A percentile compares a stretch with the other conserved stretches of the same genome.
phyloP scores from a whole-genome alignment of 768 basidiomycete genomes.

The Kwoniella sp. region DNA sequence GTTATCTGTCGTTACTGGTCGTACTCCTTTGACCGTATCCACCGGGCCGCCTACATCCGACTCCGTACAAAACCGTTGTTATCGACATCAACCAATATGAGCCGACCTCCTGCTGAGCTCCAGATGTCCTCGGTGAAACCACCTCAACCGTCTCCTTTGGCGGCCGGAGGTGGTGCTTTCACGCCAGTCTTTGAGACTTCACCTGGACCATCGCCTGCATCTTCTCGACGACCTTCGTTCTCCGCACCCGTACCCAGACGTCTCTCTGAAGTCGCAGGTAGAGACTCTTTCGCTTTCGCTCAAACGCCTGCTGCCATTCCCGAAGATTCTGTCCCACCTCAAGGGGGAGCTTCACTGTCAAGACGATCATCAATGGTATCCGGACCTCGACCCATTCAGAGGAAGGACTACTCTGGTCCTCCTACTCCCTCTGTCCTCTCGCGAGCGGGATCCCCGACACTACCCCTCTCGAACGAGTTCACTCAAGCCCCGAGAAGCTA shows the following conservation, averaged over 20 bases:
- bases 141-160: slow-evolving; percentile 11
- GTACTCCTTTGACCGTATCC: not conserved
- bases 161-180: slow-evolving; percentile 5
- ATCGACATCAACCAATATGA: not conserved
- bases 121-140: slow-evolving; percentile 24
- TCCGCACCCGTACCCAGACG: slow-evolving; percentile 15
- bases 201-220: slow-evolving; percentile 17
- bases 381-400: slow-evolving; percentile 39
- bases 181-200: slow-evolving; percentile 28
- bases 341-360: slow-evolving; percentile 21
- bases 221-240: slow-evolving; percentile 22
- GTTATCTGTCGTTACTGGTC: not conserved
- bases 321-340: slow-evolving; percentile 3
- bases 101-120: slow-evolving; percentile 13
- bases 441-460: slow-evolving; percentile 52
- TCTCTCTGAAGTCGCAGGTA: slow-evolving; percentile 19
- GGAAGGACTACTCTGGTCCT: slow-evolving; percentile 38
- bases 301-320: not conserved
- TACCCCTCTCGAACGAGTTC: slow-evolving; percentile 45
- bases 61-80: not conserved
- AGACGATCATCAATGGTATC: slow-evolving; percentile 38
- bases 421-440: slow-evolving; percentile 48
- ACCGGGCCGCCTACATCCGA: not conserved
- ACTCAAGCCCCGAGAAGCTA: slow-evolving; percentile 22
- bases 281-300: slow-evolving; percentile 9